Evolutionary conservation across 1,139 yeast genomes (phyloP), one percentile per base, ranked within the genome.

Genomic region (Sugiyamaella paludigena): DNA sequence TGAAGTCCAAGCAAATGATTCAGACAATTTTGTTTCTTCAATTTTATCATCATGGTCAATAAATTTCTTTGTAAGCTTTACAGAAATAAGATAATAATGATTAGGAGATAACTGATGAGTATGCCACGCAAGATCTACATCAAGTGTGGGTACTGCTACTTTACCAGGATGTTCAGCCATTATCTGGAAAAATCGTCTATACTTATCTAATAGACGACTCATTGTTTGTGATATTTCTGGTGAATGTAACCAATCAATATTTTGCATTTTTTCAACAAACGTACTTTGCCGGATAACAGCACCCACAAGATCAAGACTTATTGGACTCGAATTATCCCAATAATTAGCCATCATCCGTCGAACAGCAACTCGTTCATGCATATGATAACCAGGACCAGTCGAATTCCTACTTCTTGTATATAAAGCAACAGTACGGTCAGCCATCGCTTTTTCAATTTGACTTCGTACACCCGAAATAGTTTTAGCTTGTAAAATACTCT

Each of bases 121-220:
- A 48, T 70, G 75, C 76, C 76, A 72, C 1, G 68, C 59, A 36
- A 73, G 58, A 50, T 73, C 76, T 30, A 73, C 66, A 47, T 73
- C 76, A 46, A 72, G 58, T 0, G 76, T 70, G 0, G 77, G 76
- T 1, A 72, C 70, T 19, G 66, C 56, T 46, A 62, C 54, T 13
- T 39, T 32, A 8, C 37, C 45, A 9, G 53, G 55, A 16, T 49
- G 37, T 10, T 48, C 36, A 16, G 45, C 40, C 10, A 42, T 43
- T 11, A 43, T 30, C 4, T 43, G 24, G 42, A 69, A 58, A 48
- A 70, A 72, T 13, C 67, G 55, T 3, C 51, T 42, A 46, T 73
- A 71, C 39, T 73, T 58, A 11, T 51, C 47, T 6, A 59, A 48
- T 2, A 68, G 51, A 16, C 66, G 65, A 13, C 47, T 47, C 28